Conservation (phyloP, 768 basidiomycete genomes). For the Flagelloscypha sp. region DNA sequence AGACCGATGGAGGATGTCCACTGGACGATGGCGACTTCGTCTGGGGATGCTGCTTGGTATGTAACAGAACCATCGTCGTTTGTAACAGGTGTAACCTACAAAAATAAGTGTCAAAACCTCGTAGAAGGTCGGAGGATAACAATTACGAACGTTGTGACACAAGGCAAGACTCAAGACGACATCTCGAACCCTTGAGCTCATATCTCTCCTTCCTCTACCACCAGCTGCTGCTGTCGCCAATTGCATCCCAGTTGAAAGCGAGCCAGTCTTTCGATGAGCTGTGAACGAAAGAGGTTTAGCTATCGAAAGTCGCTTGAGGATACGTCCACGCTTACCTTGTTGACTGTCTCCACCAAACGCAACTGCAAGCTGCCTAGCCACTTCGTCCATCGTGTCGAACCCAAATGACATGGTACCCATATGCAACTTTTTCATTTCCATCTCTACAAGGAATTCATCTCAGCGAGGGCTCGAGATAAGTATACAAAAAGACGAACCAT, state of each 20-base stretch:
- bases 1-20: constrained; percentile 96
- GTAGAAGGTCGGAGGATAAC: constrained; percentile 1
- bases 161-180: constrained; percentile 88
- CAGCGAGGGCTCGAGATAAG: neutral
- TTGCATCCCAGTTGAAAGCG: constrained; percentile 66
- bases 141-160: constrained; percentile 82
- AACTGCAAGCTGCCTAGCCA: constrained; percentile 80
- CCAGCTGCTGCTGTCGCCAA: constrained; percentile 43
- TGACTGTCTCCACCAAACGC: constrained; percentile 68
- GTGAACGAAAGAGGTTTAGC: constrained; percentile 1
- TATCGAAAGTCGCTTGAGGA: neutral
- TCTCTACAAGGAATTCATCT: constrained; percentile 46
- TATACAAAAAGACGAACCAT: constrained; percentile 48
- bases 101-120: constrained; percentile 1
- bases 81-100: constrained; percentile 86
- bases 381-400: constrained; percentile 98
- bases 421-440: constrained; percentile 99
- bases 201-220: constrained; percentile 68
- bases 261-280: constrained; percentile 43
- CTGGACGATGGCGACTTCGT: constrained; percentile 96
- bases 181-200: constrained; percentile 89
- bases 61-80: constrained; percentile 94
- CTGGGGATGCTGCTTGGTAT: constrained; percentile 97
- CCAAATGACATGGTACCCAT: constrained; percentile 99
- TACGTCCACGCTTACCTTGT: constrained; percentile 31